Evolutionary conservation across 805 yeast species (phyloP), one percentile per base, ranked within the genome.

Genomic region (Candida ficus): DNA sequence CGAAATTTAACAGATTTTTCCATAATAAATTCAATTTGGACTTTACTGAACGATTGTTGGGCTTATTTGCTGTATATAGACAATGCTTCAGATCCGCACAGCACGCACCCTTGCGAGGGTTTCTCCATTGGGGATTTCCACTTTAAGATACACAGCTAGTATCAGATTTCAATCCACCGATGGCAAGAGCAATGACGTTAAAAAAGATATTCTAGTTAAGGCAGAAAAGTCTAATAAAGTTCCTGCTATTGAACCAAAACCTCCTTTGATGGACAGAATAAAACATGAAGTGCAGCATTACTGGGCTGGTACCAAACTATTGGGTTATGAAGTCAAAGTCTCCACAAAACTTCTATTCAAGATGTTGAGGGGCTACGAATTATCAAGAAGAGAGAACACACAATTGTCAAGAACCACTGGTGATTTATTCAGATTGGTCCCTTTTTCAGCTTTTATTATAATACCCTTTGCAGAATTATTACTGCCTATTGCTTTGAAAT

Each of bases 391-490:
- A 65, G 99, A 91, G 60, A 74, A 77, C 56, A 75, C 86, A 41
- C 98, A 93, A 63, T 71, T 91, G 54, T 82, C 81, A 55, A 78
- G 98, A 62, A 91, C 99, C 5, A 75, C 86, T 8, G 75, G 76
- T 40, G 99, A 91, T 64, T 78, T 93, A 41, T 76, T 82, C 20
- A 77, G 98, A 56, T 66, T 93, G 42, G 91, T 93, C 34, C 99
- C 99, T 13, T 91, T 91, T 65, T 80, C 95, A 39, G 81, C 93
- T 70, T 91, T 91, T 62, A 74, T 91, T 16, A 62, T 91, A 41
- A 80, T 91, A 35, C 99, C 99, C 31, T 91, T 91, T 67, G 98
- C 98, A 4, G 99, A 91, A 64, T 67, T 91, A 39, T 69, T 91
- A 49, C 69, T 91, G 37, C 99, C 99, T 0, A 63, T 91, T 29